phyloP scores from a whole-genome alignment of 2,329 filamentous ascomycete species.

The Neonectria coccinea region DNA sequence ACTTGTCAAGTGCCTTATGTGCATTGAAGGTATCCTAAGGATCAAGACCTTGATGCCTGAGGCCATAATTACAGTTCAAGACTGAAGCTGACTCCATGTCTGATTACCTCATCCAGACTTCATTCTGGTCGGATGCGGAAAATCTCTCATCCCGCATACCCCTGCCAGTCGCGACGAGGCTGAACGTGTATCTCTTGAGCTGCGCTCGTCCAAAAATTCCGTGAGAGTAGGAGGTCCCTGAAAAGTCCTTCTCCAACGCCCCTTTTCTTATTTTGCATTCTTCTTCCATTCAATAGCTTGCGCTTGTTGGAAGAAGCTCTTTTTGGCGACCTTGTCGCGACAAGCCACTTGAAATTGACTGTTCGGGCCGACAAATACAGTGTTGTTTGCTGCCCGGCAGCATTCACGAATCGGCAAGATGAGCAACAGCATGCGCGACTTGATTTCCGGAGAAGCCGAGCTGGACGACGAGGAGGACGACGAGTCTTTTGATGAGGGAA shows the following conservation, averaged over 20 bases:
- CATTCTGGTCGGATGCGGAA: constrained; percentile 26
- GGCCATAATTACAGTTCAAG: too few species aligned
- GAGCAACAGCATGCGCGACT: constrained; percentile 75
- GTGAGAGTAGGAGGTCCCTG: constrained; percentile 34
- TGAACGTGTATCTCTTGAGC: constrained; percentile 44
- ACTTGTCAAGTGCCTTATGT: background rate
- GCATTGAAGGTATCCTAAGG: too few species aligned
- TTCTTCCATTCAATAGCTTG: constrained; percentile 12
- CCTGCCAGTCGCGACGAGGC: constrained; percentile 45
- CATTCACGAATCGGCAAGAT: constrained; percentile 57
- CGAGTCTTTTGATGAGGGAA: constrained; percentile 83
- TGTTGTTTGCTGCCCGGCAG: constrained; percentile 45
- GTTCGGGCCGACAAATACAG: constrained; percentile 30
- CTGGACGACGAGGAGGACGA: constrained; percentile 89
- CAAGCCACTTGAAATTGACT: constrained; percentile 25
- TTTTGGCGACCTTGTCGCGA: constrained; percentile 12
- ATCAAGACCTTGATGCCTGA: background rate
- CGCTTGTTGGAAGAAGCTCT: background rate
- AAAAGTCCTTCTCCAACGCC: constrained; percentile 29
- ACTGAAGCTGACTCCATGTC: background rate
- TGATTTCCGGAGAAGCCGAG: constrained; percentile 88
- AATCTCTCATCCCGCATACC: constrained; percentile 33
- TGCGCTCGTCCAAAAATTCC: constrained; percentile 44
- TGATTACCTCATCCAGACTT: constrained; percentile 18
- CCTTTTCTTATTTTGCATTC: constrained; percentile 26